Evolutionary conservation across 1,284 basidiomycete species (phyloP).

Genomic region (Ganoderma resinaceum): DNA sequence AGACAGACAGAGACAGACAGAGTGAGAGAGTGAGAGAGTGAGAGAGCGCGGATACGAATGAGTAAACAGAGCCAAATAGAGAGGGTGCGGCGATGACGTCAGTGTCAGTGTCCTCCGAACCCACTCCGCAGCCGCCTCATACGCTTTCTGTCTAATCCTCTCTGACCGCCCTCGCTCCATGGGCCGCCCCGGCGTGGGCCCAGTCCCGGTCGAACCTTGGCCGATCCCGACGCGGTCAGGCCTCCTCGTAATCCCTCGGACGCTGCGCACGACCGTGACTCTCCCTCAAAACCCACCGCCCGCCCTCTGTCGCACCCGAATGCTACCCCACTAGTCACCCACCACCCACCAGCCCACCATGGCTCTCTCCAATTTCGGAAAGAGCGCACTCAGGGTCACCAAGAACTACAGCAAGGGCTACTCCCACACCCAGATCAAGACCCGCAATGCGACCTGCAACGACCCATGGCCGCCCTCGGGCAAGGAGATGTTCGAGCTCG

Average conservation of each 20-base stretch:
- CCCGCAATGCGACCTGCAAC: constrained; percentile 96
- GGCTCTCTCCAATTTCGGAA: constrained; percentile 52
- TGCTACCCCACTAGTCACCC: neutral
- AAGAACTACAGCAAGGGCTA: constrained; percentile 96
- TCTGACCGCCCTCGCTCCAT: neutral
- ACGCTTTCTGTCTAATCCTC: neutral
- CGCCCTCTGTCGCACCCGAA: neutral
- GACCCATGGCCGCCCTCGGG: constrained; percentile 97
- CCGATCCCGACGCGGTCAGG: neutral
- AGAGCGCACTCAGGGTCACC: constrained; percentile 79
- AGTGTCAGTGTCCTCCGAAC: too few species aligned
- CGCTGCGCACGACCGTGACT: neutral
- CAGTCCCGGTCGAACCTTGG: neutral
- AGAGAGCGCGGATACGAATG: too few species aligned
- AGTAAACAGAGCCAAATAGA: too few species aligned
- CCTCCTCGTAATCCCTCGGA: neutral
- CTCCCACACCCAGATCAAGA: constrained; percentile 91
- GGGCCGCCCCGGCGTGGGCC: neutral
- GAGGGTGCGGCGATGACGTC: neutral
- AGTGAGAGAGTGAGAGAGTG: too few species aligned
- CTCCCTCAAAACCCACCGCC: neutral
- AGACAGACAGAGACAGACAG: too few species aligned
- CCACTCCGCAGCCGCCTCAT: neutral
- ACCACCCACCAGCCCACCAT: neutral
- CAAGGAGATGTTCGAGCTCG: constrained; percentile 98